A percentile compares a stretch with the other conserved stretches of the same genome.
Evolutionary conservation across 164 flowering plant genomes (phyloP).

Genomic region (Echeveria elegans): DNA sequence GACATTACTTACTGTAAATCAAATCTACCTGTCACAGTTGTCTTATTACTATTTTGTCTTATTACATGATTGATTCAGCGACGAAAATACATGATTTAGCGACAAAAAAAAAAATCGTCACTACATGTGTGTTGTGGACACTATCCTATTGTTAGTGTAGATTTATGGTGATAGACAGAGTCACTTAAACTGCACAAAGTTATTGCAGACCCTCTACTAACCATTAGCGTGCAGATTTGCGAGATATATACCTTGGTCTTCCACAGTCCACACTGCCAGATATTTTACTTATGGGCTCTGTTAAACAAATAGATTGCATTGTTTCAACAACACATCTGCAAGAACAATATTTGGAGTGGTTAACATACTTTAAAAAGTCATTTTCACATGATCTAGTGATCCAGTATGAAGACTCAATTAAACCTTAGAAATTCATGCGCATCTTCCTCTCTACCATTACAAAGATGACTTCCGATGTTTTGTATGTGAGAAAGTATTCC

Average conservation of each 20-base stretch:
- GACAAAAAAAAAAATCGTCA: no score
- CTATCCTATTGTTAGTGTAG: no score
- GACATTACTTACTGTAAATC: no score
- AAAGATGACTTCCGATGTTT: slow-evolving; percentile 52
- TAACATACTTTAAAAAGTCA: neutral
- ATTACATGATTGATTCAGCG: no score
- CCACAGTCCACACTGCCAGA: slow-evolving; percentile 50
- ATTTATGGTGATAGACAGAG: no score
- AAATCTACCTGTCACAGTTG: slow-evolving; percentile 62
- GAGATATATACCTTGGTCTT: slow-evolving; percentile 63
- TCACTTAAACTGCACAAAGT: no score
- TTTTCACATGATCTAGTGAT: no score
- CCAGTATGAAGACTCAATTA: neutral
- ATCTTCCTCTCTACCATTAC: slow-evolving; percentile 76
- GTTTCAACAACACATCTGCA: no score
- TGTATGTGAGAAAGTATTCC: slow-evolving; percentile 54
- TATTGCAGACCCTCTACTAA: no score
- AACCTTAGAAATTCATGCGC: slow-evolving; percentile 95
- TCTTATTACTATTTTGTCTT: no score
- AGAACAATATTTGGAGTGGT: neutral
- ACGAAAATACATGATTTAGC: no score
- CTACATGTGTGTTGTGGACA: no score
- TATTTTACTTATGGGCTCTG: slow-evolving; percentile 41
- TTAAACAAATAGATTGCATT: slow-evolving; percentile 15
- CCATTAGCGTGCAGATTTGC: neutral